Evolutionary conservation across 2,329 filamentous ascomycete species (phyloP).

Genomic region (Beauveria asiatica): DNA sequence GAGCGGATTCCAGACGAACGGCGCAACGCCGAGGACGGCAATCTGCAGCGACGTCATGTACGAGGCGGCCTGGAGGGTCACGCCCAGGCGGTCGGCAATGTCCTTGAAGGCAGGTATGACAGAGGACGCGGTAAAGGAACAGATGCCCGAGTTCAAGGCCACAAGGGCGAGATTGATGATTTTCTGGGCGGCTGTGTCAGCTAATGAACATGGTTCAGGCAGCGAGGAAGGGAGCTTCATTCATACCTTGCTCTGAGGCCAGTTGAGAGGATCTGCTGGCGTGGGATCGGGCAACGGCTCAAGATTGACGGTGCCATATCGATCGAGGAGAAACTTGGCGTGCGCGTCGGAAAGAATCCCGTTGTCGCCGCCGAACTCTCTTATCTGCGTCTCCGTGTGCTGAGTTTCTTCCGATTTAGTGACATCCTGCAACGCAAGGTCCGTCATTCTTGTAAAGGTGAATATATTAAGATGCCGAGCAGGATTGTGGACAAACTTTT

Average conservation of each 20-base stretch:
- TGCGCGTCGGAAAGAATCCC: neutral
- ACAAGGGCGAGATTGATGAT: slow-evolving; percentile 1
- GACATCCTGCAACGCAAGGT: neutral
- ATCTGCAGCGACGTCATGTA: slow-evolving; percentile 5
- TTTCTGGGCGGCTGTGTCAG: neutral
- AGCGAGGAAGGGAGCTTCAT: no score
- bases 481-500: neutral
- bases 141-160: neutral
- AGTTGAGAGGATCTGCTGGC: slow-evolving; percentile 1
- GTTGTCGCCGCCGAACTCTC: neutral
- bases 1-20: neutral
- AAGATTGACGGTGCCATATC: neutral
- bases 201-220: neutral
- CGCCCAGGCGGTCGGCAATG: neutral
- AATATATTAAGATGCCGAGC: neutral
- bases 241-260: neutral
- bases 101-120: slow-evolving; percentile 2
- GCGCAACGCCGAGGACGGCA: neutral
- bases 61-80: neutral
- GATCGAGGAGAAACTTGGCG: neutral
- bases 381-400: neutral
- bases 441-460: neutral
- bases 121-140: slow-evolving; percentile 3
- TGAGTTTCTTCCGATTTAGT: neutral
- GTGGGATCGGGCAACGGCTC: slow-evolving; percentile 4